Evolutionary conservation across 2,329 filamentous ascomycete genomes (phyloP).

Genomic region (Ceratocystis cubensis): DNA sequence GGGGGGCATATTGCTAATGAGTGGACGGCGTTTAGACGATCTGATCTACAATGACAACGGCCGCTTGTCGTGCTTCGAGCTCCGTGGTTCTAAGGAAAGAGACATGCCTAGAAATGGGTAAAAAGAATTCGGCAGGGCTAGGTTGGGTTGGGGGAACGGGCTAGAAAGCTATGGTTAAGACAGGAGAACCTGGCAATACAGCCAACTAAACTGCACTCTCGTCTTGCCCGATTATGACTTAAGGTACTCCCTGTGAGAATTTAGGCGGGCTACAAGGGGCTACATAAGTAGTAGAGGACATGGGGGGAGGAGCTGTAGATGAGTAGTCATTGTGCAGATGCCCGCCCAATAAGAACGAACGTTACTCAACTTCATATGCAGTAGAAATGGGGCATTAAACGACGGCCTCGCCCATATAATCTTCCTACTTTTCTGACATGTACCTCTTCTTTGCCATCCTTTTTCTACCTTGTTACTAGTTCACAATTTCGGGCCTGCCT

Average conservation of each 20-base stretch:
- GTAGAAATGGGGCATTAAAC: no score
- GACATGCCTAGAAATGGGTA: neutral
- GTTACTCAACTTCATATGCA: no score
- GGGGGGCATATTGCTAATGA: neutral
- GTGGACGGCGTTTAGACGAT: neutral
- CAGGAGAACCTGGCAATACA: neutral
- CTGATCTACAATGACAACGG: constrained; percentile 11
- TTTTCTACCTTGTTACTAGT: neutral
- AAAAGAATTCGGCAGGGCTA: neutral
- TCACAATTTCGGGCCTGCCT: constrained; percentile 29
- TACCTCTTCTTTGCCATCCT: neutral
- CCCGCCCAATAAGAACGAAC: no score
- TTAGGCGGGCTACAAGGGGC: neutral
- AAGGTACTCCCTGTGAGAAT: neutral
- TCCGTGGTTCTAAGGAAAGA: neutral
- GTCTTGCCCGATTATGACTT: neutral
- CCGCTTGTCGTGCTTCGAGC: constrained; percentile 2
- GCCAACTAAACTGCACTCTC: neutral
- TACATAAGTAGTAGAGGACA: no score
- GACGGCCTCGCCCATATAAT: neutral
- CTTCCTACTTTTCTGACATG: neutral
- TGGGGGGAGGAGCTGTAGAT: no score
- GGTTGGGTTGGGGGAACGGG: neutral
- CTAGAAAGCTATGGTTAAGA: neutral
- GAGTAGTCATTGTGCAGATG: no score